Base-by-base conservation (phyloP, 2,329 filamentous ascomycete genomes). In the Ophiocordyceps polyrhachis-furcata region DNA sequence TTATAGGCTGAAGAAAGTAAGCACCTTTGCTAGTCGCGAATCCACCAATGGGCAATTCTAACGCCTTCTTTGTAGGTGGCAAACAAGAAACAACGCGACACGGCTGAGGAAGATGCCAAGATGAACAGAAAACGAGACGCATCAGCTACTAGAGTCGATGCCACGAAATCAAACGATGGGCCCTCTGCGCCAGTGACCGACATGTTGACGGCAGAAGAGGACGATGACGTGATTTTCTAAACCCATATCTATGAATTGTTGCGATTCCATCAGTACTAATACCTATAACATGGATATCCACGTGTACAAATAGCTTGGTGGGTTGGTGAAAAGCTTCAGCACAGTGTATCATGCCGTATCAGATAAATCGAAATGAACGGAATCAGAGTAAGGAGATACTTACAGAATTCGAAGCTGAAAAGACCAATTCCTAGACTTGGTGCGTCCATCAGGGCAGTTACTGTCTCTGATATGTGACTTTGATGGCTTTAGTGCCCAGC, bases 401-500 rank as follows among this genome's bases (percentile, higher is more conserved):
- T 6, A 23, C 21, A 23, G 21, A 6, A 23, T 23, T 4, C 21
- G 4, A 23, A 23, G 21, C 21, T 23, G 21, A 23, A 6, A 3
- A 23, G 21, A n/a, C n/a, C 21, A 23, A 23, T 23, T 4, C 21
- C 3, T 23, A 6, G 21, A 23, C 21, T 23, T 23, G 4, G 21
- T 23, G 4, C 21, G 3, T 23, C 21, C 4, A 23, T 23, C 21
- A 23, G 21, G 21, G 3, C 4, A 23, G 21, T 28, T 71, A 93
- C 68, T 93, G 84, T 57, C 88, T 74, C 67, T 96, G 91, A 71
- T 93, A 98, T 14, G 91, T 95, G 51, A 98, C 88, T 67, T 91
- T 93, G 62, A 98, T 85, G 8, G 77, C 70, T 65, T 86, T 84
- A 52, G 74, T 74, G 41, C 78, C 77, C 53, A 98, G 67, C 21